phyloP scores from a whole-genome alignment of 2,329 filamentous ascomycete genomes.

The Hymenoscyphus fraxineus region DNA sequence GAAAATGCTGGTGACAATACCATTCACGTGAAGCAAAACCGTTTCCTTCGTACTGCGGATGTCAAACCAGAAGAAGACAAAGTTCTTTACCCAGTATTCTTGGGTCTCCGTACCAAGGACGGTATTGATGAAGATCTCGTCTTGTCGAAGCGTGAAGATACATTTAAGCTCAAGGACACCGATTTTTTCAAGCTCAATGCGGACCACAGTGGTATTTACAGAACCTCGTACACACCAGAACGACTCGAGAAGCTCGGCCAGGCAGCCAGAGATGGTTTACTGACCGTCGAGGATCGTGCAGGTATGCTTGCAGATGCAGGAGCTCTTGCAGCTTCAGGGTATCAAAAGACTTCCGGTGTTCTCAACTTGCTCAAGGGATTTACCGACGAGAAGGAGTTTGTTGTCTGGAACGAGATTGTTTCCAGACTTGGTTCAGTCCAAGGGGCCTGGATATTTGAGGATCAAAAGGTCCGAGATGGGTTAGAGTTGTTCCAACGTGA shows the following conservation, averaged over 20 bases:
- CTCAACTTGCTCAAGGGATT: constrained; percentile 83
- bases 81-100: constrained; percentile 83
- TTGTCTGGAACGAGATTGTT: constrained; percentile 92
- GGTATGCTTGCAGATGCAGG: constrained; percentile 94
- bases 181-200: constrained; percentile 98
- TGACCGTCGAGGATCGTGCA: constrained; percentile 85
- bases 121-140: constrained; percentile 75
- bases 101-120: constrained; percentile 79
- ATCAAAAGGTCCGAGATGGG: constrained; percentile 66
- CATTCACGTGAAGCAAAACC: constrained; percentile 89
- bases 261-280: constrained; percentile 74
- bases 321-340: constrained; percentile 82
- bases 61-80: constrained; percentile 90
- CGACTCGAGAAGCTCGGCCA: constrained; percentile 83
- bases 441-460: constrained; percentile 84
- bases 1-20: constrained; percentile 67
- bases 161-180: constrained; percentile 71
- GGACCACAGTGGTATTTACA: constrained; percentile 88
- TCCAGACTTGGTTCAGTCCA: constrained; percentile 75
- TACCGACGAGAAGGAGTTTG: constrained; percentile 78
- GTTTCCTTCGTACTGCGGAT: constrained; percentile 88
- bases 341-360: constrained; percentile 88
- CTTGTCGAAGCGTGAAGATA: constrained; percentile 65
- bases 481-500: constrained; percentile 80
- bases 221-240: constrained; percentile 80